Percentiles rank a stretch among this genome's conserved stretches.
Evolutionary conservation across 768 basidiomycete genomes (phyloP).

Genomic region (Trametes punicea): DNA sequence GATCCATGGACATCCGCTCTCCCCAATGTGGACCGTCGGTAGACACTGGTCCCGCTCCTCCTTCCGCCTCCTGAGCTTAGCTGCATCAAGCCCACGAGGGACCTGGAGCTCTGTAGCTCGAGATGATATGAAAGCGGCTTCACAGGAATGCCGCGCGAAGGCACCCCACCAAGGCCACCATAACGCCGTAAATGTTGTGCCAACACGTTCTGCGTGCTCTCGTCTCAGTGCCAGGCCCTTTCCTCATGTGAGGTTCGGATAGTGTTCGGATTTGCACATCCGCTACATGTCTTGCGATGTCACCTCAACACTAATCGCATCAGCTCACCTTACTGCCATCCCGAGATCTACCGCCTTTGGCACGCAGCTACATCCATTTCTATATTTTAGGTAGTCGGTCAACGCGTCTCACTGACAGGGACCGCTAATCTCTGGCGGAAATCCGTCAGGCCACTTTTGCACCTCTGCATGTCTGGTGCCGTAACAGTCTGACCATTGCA

Average conservation of each 20-base stretch:
- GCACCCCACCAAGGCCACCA: too few relatives aligned
- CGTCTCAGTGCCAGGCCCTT: slow-evolving; percentile 17
- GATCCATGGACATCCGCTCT: slow-evolving; percentile 7
- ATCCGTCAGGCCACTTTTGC: neutral
- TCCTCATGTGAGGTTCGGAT: slow-evolving; percentile 11
- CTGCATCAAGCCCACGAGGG: too few relatives aligned
- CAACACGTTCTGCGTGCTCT: slow-evolving; percentile 13
- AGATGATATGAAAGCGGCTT: too few relatives aligned
- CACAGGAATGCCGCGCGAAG: too few relatives aligned
- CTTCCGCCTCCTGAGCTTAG: neutral
- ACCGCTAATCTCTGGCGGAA: neutral
- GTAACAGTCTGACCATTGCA: slow-evolving; percentile 4
- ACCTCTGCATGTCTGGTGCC: neutral
- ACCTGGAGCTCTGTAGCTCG: too few relatives aligned
- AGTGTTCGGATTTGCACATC: neutral
- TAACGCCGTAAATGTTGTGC: too few relatives aligned
- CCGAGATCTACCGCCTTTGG: neutral
- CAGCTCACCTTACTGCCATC: neutral
- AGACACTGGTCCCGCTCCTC: neutral
- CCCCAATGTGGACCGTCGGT: neutral
- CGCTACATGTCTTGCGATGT: neutral
- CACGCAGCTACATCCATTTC: neutral
- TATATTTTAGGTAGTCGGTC: neutral
- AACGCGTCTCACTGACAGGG: neutral
- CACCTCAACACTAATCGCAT: neutral